Percentiles rank a stretch among this genome's conserved stretches.
Conservation (phyloP, 2,329 filamentous ascomycete genomes). For the Botrytis elliptica region DNA sequence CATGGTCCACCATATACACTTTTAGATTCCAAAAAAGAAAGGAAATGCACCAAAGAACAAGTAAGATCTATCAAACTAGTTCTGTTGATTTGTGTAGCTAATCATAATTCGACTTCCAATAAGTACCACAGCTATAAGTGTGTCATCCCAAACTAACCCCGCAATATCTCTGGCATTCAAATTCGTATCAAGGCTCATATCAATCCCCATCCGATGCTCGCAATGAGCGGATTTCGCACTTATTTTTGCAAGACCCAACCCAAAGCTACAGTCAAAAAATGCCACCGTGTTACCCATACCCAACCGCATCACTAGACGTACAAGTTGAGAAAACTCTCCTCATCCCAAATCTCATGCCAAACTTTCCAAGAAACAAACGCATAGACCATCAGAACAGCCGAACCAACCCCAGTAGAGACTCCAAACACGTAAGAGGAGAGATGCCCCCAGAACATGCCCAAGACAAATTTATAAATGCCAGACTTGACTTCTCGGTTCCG, state of each 20-base stretch:
- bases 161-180: not conserved
- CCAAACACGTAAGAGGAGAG: not conserved
- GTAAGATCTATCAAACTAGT: not conserved
- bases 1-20: not conserved
- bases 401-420: not conserved
- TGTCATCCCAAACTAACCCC: not conserved
- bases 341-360: not conserved
- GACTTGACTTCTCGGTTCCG: not conserved
- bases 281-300: not conserved
- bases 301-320: not conserved
- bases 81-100: not conserved
- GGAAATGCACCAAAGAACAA: not conserved
- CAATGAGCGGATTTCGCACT: rapidly evolving
- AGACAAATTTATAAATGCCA: not conserved
- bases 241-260: not conserved
- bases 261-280: too few relatives aligned
- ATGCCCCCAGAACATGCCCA: not conserved
- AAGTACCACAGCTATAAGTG: rapidly evolving
- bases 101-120: not conserved
- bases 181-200: not conserved
- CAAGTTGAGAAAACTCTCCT: not conserved
- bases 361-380: not conserved
- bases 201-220: not conserved
- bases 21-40: not conserved
- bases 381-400: not conserved